phyloP scores from a whole-genome alignment of 805 yeast genomes.

The Blastobotrys parvus region DNA sequence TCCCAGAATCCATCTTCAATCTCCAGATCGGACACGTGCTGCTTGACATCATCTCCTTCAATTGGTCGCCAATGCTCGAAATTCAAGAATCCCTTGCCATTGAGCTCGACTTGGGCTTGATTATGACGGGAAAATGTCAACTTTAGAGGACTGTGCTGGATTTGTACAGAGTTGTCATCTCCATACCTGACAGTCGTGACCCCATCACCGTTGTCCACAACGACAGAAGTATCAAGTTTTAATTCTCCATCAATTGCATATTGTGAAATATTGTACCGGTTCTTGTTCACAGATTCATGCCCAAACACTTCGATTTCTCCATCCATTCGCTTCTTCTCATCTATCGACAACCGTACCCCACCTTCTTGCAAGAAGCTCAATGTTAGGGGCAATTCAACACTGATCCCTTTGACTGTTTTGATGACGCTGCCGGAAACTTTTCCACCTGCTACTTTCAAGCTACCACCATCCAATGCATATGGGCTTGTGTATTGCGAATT shows the following conservation, averaged over 20 bases:
- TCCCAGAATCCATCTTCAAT: constrained; percentile 55
- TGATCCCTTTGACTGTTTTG: constrained; percentile 12
- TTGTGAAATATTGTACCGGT: constrained; percentile 49
- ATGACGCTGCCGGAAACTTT: constrained; percentile 27
- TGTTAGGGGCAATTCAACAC: constrained; percentile 44
- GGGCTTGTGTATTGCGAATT: constrained; percentile 16
- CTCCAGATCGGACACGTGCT: constrained; percentile 33
- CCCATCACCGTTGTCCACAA: constrained; percentile 21
- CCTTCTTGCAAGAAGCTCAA: constrained; percentile 47
- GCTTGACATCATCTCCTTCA: constrained; percentile 34
- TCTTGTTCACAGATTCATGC: constrained; percentile 29
- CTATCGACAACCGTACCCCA: constrained; percentile 53
- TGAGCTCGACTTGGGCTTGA: constrained; percentile 45
- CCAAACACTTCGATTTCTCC: constrained; percentile 21
- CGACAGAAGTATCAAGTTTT: not conserved
- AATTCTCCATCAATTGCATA: constrained; percentile 36
- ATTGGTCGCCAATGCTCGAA: constrained; percentile 74
- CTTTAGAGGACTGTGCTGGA: constrained; percentile 43
- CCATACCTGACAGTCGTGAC: constrained; percentile 24
- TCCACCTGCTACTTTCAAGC: constrained; percentile 25
- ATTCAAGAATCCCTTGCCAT: constrained; percentile 64
- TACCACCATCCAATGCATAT: constrained; percentile 33
- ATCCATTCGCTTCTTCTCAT: constrained; percentile 46
- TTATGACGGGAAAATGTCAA: constrained; percentile 41
- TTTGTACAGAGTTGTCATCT: constrained; percentile 33